Evolutionary conservation across 345 rosid genomes (phyloP).

Genomic region (Linum trigynum): DNA sequence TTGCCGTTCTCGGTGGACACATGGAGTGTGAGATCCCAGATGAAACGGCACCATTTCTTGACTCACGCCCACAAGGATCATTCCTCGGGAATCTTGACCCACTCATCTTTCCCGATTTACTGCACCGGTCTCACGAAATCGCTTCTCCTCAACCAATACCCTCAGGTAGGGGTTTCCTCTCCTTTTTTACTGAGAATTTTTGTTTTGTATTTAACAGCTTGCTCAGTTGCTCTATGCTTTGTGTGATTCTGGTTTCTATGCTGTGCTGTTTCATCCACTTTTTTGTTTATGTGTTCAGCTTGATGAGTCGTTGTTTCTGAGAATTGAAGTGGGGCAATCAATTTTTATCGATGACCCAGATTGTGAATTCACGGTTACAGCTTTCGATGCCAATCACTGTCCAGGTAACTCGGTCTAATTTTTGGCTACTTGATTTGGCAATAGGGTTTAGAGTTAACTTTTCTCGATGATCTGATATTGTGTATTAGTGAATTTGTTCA

Average conservation of each 20-base stretch:
- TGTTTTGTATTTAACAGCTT: not conserved
- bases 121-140: constrained; percentile 53
- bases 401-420: constrained; percentile 35
- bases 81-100: constrained; percentile 44
- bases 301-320: constrained; percentile 47
- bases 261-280: not conserved
- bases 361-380: constrained; percentile 54
- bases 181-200: not conserved
- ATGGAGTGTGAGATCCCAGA: constrained; percentile 41
- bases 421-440: not conserved
- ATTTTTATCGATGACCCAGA: constrained; percentile 45
- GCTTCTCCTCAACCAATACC: constrained; percentile 43
- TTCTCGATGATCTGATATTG: not conserved
- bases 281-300: constrained; percentile 27
- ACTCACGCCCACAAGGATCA: constrained; percentile 86
- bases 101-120: constrained; percentile 53
- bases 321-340: constrained; percentile 54
- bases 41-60: constrained; percentile 68
- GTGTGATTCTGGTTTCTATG: not conserved
- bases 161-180: constrained; percentile 33
- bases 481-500: not conserved
- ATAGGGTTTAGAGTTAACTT: not conserved
- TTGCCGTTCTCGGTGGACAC: constrained; percentile 82
- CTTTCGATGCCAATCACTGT: constrained; percentile 81
- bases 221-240: not conserved